A percentile compares a stretch with the other conserved stretches of the same genome.
Conservation (phyloP, 1,284 basidiomycete genomes). For the Heliocybe sulcata region DNA sequence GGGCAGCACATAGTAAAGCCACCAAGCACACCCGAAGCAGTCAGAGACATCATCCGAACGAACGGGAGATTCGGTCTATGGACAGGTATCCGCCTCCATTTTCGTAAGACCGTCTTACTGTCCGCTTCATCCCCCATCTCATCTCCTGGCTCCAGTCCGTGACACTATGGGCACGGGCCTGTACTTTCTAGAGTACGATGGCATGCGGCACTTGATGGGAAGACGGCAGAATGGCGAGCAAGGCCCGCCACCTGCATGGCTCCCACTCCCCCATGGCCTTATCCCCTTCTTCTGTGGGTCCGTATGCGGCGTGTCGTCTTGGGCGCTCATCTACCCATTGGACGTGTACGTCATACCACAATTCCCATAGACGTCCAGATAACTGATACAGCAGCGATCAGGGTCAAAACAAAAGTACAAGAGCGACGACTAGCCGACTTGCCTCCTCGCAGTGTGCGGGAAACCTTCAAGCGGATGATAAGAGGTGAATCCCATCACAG, state of each 20-base stretch:
- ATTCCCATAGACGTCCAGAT: background rate
- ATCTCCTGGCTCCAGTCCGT: constrained; percentile 39
- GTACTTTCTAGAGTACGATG: constrained; percentile 87
- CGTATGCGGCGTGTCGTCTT: constrained; percentile 75
- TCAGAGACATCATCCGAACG: constrained; percentile 57
- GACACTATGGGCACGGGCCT: constrained; percentile 79
- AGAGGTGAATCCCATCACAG: constrained; percentile 39
- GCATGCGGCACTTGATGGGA: constrained; percentile 71
- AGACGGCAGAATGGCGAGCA: constrained; percentile 68
- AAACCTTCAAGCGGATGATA: constrained; percentile 73
- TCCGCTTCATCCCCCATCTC: constrained; percentile 2
- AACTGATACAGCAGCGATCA: constrained; percentile 20
- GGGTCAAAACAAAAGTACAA: constrained; percentile 91
- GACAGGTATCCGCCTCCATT: constrained; percentile 79
- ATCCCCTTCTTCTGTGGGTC: constrained; percentile 85
- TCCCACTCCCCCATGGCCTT: constrained; percentile 68
- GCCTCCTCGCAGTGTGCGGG: constrained; percentile 55
- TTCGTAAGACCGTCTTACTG: constrained; percentile 37
- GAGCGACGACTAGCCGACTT: constrained; percentile 80
- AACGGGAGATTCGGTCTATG: constrained; percentile 74
- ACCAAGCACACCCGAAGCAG: constrained; percentile 68
- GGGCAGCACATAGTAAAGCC: constrained; percentile 61
- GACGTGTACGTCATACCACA: constrained; percentile 55
- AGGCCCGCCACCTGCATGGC: constrained; percentile 67
- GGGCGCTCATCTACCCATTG: constrained; percentile 80